A percentile compares a stretch with the other conserved stretches of the same genome.
Conservation (phyloP, 1,284 basidiomycete genomes). For the Sparassis latifolia region DNA sequence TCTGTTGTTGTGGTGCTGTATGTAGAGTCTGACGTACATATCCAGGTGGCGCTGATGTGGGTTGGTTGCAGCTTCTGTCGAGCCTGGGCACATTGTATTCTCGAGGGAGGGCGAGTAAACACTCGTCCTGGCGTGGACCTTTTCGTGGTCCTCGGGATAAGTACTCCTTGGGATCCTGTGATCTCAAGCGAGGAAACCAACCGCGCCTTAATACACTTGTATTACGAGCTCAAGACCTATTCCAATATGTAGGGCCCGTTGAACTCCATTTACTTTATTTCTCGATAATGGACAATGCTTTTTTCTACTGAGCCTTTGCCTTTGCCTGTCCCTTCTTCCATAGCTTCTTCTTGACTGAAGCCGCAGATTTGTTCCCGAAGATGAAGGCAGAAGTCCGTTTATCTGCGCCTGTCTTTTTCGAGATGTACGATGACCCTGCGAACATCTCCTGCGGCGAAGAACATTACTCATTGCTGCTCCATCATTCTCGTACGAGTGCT, state of each 20-base stretch:
- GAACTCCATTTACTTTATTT: neutral
- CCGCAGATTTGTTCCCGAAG: conserved; percentile 69
- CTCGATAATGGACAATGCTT: too few species aligned
- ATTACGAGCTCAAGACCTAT: neutral
- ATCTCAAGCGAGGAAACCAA: too few species aligned
- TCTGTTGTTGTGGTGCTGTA: too few species aligned
- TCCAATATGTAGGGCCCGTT: neutral
- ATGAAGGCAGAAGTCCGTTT: conserved; percentile 74
- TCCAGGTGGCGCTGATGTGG: too few species aligned
- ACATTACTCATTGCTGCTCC: neutral
- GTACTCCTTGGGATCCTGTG: neutral
- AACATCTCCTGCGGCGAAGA: conserved; percentile 48
- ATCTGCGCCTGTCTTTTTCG: conserved; percentile 72
- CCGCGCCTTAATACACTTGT: too few species aligned
- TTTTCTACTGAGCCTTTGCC: neutral
- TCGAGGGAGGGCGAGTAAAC: neutral
- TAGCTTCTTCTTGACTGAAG: conserved; percentile 62
- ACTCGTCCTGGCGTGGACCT: neutral
- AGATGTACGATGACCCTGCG: conserved; percentile 45
- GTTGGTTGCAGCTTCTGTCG: too few species aligned
- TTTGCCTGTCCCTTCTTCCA: conserved; percentile 41
- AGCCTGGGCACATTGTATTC: too few species aligned
- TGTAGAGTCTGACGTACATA: too few species aligned
- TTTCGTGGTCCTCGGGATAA: neutral
- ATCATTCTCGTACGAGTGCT: conserved; percentile 21